Percentiles rank a stretch among this genome's conserved stretches.
These are phyloP conservation scores for Colletotrichum orbiculare DNA, from an alignment of 2,329 filamentous ascomycete species.

Conservation along the genomic window DNA sequence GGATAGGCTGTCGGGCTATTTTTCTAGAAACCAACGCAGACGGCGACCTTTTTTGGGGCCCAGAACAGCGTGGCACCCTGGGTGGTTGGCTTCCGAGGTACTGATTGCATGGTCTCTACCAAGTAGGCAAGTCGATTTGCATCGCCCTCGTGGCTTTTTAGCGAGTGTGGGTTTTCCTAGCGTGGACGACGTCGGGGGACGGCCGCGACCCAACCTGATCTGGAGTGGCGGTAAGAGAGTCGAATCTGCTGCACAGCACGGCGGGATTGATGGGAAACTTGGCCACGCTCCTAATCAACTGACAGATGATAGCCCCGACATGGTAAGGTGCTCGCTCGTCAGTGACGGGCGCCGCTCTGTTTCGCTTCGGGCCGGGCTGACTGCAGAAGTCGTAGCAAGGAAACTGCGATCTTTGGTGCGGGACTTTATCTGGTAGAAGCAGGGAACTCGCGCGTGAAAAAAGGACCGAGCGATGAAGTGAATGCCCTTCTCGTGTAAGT, in stretches of 20 bases:
- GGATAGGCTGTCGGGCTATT: too few relatives aligned
- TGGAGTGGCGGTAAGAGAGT: too few relatives aligned
- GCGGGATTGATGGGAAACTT: too few relatives aligned
- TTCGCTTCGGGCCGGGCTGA: conserved; percentile 19
- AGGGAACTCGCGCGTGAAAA: background rate
- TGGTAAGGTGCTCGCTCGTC: background rate
- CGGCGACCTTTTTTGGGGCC: background rate
- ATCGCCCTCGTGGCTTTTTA: conserved; percentile 4
- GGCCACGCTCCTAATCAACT: too few relatives aligned
- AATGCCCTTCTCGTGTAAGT: background rate
- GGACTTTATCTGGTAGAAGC: conserved; percentile 3
- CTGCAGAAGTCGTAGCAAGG: conserved; percentile 14
- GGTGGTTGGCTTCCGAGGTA: conserved; percentile 23
- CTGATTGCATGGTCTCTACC: too few relatives aligned
- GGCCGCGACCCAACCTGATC: too few relatives aligned
- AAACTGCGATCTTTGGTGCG: conserved; percentile 14
- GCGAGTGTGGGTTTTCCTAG: background rate
- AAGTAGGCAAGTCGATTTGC: conserved; percentile 11
- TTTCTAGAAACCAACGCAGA: too few relatives aligned
- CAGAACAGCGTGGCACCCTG: conserved; percentile 31
- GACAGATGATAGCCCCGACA: too few relatives aligned
- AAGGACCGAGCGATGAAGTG: conserved; percentile 18
- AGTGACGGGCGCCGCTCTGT: background rate
- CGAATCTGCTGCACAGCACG: too few relatives aligned
- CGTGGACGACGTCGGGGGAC: too few relatives aligned